Evolutionary conservation across 352 stramenopile genomes (phyloP).

Genomic region (Phytopythium delawarense): DNA sequence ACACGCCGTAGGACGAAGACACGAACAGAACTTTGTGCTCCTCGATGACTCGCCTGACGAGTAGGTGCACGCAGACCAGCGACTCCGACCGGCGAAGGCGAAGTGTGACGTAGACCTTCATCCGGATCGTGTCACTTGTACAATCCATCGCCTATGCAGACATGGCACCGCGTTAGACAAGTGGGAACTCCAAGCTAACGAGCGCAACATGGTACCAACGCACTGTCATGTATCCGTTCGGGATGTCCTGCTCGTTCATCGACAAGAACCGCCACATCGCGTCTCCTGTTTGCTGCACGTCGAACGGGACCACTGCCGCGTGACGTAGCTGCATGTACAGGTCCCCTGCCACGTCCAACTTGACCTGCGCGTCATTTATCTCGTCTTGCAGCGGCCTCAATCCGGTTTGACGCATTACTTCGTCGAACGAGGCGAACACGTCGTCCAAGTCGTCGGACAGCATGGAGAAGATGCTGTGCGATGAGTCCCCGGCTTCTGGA

Average conservation of each 20-base stretch:
- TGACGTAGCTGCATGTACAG: constrained; percentile 18
- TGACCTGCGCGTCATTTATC: constrained; percentile 12
- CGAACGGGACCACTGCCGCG: constrained; percentile 13
- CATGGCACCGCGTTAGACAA: not conserved
- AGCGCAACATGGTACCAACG: not conserved
- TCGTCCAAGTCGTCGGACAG: constrained; percentile 9
- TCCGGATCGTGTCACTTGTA: not conserved
- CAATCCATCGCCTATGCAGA: not conserved
- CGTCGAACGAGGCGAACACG: constrained; percentile 9
- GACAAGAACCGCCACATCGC: constrained; percentile 18
- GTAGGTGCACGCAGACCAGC: not conserved
- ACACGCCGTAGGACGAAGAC: not conserved
- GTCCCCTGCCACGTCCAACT: constrained; percentile 7
- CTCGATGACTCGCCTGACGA: constrained; percentile 2
- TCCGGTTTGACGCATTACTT: constrained; percentile 9
- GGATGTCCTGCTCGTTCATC: constrained; percentile 15
- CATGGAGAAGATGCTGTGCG: constrained; percentile 5
- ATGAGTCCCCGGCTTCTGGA: not conserved
- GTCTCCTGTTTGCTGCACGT: constrained; percentile 7
- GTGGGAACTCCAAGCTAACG: not conserved
- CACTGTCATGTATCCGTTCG: constrained; percentile 22
- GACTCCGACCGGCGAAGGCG: not conserved
- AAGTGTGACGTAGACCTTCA: constrained; percentile 1
- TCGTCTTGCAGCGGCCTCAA: constrained; percentile 4
- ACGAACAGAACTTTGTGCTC: constrained; percentile 4